These are phyloP conservation scores for Colletotrichum chrysophilum DNA, from an alignment of 2,329 filamentous ascomycete species.

Conservation along the genomic window DNA sequence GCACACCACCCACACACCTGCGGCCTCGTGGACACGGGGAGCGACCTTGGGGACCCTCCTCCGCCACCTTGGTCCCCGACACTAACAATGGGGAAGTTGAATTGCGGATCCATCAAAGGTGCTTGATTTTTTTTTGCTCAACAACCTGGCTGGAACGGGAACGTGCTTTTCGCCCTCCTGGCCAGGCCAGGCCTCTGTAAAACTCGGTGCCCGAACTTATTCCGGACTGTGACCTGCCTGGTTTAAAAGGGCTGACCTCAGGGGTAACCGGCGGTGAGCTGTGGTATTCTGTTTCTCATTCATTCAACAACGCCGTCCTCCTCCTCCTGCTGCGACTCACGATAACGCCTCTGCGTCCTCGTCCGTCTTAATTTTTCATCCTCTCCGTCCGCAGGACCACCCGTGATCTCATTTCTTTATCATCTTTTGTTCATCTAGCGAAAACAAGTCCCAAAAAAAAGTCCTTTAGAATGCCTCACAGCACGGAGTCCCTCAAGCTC, in stretches of 20 bases:
- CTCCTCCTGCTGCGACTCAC: neutral
- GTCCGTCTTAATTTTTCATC: neutral
- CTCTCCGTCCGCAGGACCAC: neutral
- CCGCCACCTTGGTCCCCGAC: neutral
- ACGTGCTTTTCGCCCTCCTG: conserved; percentile 1
- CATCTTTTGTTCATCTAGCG: neutral
- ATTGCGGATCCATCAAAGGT: conserved; percentile 4
- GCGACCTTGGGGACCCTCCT: neutral
- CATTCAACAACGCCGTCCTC: neutral
- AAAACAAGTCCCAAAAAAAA: neutral
- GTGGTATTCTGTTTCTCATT: neutral
- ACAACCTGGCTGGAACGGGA: neutral
- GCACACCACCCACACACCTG: neutral
- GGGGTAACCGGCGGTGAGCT: conserved; percentile 9
- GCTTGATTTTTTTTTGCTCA: neutral
- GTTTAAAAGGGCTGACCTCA: conserved; percentile 1
- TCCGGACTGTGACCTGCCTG: neutral
- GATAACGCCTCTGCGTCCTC: neutral
- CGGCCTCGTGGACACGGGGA: neutral
- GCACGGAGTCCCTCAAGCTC: conserved; percentile 19
- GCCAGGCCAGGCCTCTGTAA: neutral
- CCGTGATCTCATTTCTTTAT: neutral
- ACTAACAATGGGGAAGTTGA: neutral
- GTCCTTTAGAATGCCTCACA: conserved; percentile 21
- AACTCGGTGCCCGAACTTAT: conserved; percentile 5